phyloP scores from a whole-genome alignment of 257 asterid genomes.

The Petunia secreta region DNA sequence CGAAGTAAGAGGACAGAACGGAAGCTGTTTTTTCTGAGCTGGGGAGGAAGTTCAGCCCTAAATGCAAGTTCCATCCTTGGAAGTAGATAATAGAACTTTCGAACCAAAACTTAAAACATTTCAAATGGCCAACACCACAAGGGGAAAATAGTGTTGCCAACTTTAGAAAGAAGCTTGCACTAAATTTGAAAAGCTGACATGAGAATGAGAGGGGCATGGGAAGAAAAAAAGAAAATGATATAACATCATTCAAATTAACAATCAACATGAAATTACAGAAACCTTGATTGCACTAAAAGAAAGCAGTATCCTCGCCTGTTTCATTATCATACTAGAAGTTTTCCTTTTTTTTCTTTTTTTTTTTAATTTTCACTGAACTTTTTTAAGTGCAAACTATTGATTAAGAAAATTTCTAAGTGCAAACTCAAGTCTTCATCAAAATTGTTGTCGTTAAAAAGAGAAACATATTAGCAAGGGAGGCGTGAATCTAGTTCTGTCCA shows the following conservation, averaged over 20 bases:
- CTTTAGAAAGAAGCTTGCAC: background rate
- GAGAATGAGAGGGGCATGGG: slow-evolving; percentile 13
- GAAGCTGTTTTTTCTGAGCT: background rate
- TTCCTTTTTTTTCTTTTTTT: background rate
- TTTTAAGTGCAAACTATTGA: background rate
- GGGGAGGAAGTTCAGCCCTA: background rate
- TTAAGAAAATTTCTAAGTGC: background rate
- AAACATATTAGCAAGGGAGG: background rate
- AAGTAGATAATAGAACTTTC: background rate
- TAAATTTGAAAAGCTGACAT: background rate
- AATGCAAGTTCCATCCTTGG: background rate
- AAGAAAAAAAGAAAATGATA: slow-evolving; percentile 2
- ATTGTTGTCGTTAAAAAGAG: background rate
- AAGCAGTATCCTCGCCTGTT: background rate
- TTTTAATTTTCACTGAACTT: background rate
- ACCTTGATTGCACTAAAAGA: background rate
- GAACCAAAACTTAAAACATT: background rate
- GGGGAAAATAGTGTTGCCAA: background rate
- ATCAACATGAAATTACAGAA: background rate
- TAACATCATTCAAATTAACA: background rate
- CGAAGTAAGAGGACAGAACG: background rate
- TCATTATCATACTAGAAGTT: background rate
- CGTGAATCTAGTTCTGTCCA: background rate
- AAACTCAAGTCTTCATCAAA: slow-evolving; percentile 17
- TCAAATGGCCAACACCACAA: background rate